Conservation (phyloP, 768 basidiomycete species). For the Leccinellum rugosiceps region DNA sequence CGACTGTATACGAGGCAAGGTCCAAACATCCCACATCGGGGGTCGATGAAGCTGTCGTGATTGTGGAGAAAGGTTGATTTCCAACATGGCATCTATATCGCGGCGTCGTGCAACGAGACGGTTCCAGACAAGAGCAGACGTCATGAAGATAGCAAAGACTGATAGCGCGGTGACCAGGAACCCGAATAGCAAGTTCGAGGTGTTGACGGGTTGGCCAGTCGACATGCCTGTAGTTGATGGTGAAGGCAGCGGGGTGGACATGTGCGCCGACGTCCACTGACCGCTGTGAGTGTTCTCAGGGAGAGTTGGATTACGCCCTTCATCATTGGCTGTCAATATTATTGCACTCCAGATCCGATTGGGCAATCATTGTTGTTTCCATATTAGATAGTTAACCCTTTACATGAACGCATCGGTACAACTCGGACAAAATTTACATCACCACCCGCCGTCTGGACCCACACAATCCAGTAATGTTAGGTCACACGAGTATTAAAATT, state of each 20-base stretch:
- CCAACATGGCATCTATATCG: slow-evolving; percentile 23
- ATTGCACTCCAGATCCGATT: slow-evolving; percentile 11
- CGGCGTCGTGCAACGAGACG: slow-evolving; percentile 31
- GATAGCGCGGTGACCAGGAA: slow-evolving; percentile 32
- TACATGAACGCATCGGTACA: not conserved
- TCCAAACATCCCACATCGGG: slow-evolving; percentile 23
- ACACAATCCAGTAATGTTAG: not conserved
- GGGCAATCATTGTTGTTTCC: slow-evolving; percentile 4
- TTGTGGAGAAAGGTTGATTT: not conserved
- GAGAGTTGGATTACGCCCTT: not conserved
- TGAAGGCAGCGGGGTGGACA: slow-evolving; percentile 21
- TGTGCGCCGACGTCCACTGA: slow-evolving; percentile 13
- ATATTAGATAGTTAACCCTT: slow-evolving; percentile 5
- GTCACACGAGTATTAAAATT: not conserved
- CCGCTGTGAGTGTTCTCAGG: slow-evolving; percentile 15
- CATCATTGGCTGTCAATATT: not conserved
- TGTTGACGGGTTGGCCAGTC: not conserved
- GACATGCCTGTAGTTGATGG: slow-evolving; percentile 1
- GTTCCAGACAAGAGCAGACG: slow-evolving; percentile 29
- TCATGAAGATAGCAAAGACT: slow-evolving; percentile 31
- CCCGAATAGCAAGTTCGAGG: slow-evolving; percentile 30
- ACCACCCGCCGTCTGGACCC: slow-evolving; percentile 26
- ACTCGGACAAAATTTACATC: slow-evolving; percentile 5
- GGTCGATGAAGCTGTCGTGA: slow-evolving; percentile 15
- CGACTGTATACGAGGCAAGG: slow-evolving; percentile 1